Base-by-base conservation (phyloP, 2,329 filamentous ascomycete genomes). In the Hypocrella siamensis region DNA sequence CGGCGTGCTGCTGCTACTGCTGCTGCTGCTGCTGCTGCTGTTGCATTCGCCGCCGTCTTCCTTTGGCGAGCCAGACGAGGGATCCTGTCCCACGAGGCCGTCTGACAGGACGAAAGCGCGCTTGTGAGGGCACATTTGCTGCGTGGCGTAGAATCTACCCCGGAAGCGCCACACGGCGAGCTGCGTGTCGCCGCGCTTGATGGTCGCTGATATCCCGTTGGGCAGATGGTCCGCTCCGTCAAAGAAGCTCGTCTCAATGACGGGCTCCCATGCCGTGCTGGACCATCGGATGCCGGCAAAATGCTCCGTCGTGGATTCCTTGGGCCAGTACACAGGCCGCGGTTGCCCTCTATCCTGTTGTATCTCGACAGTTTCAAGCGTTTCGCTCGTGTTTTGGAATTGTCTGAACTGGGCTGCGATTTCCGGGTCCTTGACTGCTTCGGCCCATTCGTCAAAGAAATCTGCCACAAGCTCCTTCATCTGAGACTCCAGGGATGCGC, bases 121-220 rank as follows among this genome's bases (percentile, higher is more conserved):
- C 57, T 88, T 90, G 59, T 93, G 84, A 8, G 85, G 85, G 51
- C 85, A 93, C 85, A 93, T 93, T 50, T 93, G 83, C 58, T 93
- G 85, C 11, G 79, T 80, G 36, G 81, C 80, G 53, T 88, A 88
- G 63, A 77, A 92, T 33, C 69, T 70, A 15, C 83, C 84, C 33
- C 72, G 70, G 38, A 93, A 69, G 45, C 84, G 80, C 71, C 86
- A 93, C 32, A 93, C 61, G 6, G 85, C 84, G 2, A 93, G 67
- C 53, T 93, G 85, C 0, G 84, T 93, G 52, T 93, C 84, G 27
- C 85, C 82, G 27, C 82, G 71, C 61, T 92, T 90, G 54, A 93
- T 63, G 19, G 76, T 77, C 4, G 81, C 75, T 8, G 74, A 79
- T 35, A 83, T 76, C 19, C 79, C 80, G 18, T 79, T 82, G 3